Evolutionary conservation across 2,329 filamentous ascomycete species (phyloP), one percentile per base, ranked within the genome.

Genomic region (Ophiostoma himal-ulmi): DNA sequence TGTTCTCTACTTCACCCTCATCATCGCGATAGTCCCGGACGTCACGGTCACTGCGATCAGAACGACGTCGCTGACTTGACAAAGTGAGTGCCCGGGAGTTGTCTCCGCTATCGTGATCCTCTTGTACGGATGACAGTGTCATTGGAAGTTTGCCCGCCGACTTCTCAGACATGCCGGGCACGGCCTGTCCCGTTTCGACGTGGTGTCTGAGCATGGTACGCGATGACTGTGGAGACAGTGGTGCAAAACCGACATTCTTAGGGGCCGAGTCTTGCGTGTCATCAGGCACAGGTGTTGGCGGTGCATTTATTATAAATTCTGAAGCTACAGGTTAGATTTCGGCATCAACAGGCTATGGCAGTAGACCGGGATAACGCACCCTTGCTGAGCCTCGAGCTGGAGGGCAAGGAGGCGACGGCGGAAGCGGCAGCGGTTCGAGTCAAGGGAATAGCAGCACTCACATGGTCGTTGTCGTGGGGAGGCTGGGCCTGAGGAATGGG

Each of bases 201-300:
- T 76, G 80, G 71, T 83, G 83, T 36, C 78, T 76, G 26, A 78
- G 77, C 75, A 85, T 81, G 0, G 83, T 84, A 70, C 77, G 79
- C 0, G 81, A 81, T 20, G 83, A 84, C 69, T 82, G 80, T 0
- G 84, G 84, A 2, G 83, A 85, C 57, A 86, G 75, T 0, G 84
- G 83, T 2, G 81, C 79, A 70, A 85, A 86, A 1, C 77, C 74
- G 1, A 85, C 83, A 0, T 81, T 81, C 72, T 83, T 83, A 30
- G 74, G 36, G 14, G 74, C 72, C 17, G 72, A 70, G 4, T 75
- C 74, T 10, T 67, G 60, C 2, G 70, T 71, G 5, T 70, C 71
- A 11, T 41, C 62, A 37, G 20, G 41, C 1, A 36, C 62, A 37
- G 20, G 41, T 5, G n/a, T n/a, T 14, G 36, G 41, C 7, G 62